A percentile compares a stretch with the other conserved stretches of the same genome.
These are phyloP conservation scores for Pseudomicrostroma phylloplanum DNA, from an alignment of 1,284 basidiomycete genomes.

Conservation along the genomic window DNA sequence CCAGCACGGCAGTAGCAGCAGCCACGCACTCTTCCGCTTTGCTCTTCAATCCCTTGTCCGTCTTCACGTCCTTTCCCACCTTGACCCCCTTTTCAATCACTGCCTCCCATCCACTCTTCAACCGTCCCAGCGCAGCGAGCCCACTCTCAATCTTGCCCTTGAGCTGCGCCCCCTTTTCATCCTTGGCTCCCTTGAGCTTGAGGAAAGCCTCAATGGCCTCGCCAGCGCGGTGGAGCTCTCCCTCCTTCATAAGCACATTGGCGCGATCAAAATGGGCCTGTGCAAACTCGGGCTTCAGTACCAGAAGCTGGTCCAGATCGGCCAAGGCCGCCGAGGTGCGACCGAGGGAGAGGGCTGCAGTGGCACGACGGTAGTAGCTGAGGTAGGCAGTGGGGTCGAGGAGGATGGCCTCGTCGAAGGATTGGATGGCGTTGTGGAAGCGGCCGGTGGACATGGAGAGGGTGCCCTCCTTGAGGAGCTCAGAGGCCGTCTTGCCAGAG, in stretches of 20 bases:
- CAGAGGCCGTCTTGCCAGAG: constrained; percentile 6
- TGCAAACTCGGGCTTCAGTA: constrained; percentile 41
- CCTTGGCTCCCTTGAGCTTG: constrained; percentile 19
- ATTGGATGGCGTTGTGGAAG: constrained; percentile 7
- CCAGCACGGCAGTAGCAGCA: constrained; percentile 32
- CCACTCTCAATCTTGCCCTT: constrained; percentile 12
- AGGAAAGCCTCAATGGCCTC: constrained; percentile 11
- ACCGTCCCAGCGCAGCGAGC: constrained; percentile 6
- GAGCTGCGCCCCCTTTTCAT: constrained; percentile 11
- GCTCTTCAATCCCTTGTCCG: constrained; percentile 7
- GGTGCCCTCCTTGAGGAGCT: constrained; percentile 15
- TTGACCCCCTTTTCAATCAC: constrained; percentile 9
- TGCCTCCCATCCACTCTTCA: not conserved
- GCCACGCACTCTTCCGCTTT: constrained; percentile 39
- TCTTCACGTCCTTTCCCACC: constrained; percentile 12
- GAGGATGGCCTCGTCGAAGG: constrained; percentile 14
- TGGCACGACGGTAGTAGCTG: constrained; percentile 45
- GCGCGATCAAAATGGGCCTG: constrained; percentile 45
- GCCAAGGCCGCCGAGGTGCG: constrained; percentile 38
- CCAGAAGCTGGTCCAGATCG: constrained; percentile 34
- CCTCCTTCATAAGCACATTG: constrained; percentile 40
- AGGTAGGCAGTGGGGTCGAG: constrained; percentile 21
- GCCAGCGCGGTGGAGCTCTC: constrained; percentile 34
- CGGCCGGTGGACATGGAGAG: constrained; percentile 12
- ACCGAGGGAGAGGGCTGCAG: constrained; percentile 45